Base-by-base conservation (phyloP, 2,329 filamentous ascomycete species). In the Didymella pomorum region DNA sequence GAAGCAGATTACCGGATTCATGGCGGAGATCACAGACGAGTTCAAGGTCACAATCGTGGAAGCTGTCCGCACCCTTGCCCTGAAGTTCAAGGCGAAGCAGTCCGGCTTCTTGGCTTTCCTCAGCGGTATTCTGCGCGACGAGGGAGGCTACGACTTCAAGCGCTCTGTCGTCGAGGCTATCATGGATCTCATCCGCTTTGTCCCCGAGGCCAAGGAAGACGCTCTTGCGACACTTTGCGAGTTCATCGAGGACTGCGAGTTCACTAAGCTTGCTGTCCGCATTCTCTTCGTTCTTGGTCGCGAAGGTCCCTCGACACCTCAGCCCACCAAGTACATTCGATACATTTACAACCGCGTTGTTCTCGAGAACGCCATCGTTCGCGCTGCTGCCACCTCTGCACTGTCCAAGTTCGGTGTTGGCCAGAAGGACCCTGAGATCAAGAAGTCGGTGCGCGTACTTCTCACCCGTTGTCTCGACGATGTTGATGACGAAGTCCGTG, bases 11-110 rank as follows among this genome's bases (percentile, higher is more conserved):
- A 93, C 92, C 23, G 90, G 91, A 37, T 97, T 99, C 82, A 98
- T 99, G 95, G 92, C 93, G 4, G 95, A 98, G 79, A 98, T 98
- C 67, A 97, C 94, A 7, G 95, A 99, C 74, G 95, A 99, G 79
- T 99, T 99, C 84, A 99, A 98, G 84, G 97, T 99, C 68, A 99
- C 95, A n/a, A 97, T 99, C 71, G 94, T 99, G 42, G 95, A 99
- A 79, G 95, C 95, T 41, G 97, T 99, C 73, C 90, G 95, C 61
- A 98, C 95, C 3, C 82, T 99, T 39, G 98, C 94, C 77, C 83
- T 99, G 69, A 99, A 99, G 81, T 99, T 99, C 81, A 95, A 95
- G 31, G 93, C 87, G 81, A 99, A 99, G 82, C 95, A 99, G 80
- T 94, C 94, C 45, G 93, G 93, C 62, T 98, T 99, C 93, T 88